Percentiles rank a stretch among this genome's conserved stretches.
These are phyloP conservation scores for Fusarium nygamai DNA, from an alignment of 2,329 filamentous ascomycete genomes.

Conservation along the genomic window DNA sequence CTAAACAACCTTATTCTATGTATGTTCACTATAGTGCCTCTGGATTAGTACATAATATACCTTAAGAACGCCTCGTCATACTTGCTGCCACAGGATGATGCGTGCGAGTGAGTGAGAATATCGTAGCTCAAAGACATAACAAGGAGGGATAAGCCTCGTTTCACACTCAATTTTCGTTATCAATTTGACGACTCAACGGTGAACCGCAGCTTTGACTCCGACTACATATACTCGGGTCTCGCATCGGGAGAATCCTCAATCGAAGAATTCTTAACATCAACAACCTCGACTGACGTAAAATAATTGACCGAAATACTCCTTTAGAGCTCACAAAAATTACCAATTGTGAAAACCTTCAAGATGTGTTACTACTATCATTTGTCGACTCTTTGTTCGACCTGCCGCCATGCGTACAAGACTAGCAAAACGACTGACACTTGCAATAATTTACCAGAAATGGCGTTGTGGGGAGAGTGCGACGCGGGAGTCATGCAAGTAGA, in stretches of 20 bases:
- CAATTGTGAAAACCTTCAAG: accelerated
- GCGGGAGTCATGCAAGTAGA: not conserved
- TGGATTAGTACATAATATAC: not conserved
- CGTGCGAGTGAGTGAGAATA: not conserved
- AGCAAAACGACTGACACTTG: not conserved
- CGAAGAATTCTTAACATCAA: not conserved
- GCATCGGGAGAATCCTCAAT: too few species aligned
- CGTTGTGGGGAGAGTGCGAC: not conserved
- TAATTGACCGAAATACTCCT: accelerated
- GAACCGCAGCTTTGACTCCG: not conserved
- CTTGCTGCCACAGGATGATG: too few species aligned
- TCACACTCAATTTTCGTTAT: accelerated
- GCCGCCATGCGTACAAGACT: not conserved
- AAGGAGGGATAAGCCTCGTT: accelerated
- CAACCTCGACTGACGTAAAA: not conserved
- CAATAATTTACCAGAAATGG: not conserved
- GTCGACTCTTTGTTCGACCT: not conserved
- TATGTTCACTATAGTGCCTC: too few species aligned
- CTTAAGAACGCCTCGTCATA: accelerated
- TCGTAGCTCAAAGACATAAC: accelerated
- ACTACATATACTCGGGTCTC: not conserved
- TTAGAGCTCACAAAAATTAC: too few species aligned
- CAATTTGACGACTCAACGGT: accelerated
- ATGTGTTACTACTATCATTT: not conserved
- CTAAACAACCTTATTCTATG: not conserved